phyloP scores from a whole-genome alignment of 129 eudicot genomes.

The Centrapalus pauciflorus region DNA sequence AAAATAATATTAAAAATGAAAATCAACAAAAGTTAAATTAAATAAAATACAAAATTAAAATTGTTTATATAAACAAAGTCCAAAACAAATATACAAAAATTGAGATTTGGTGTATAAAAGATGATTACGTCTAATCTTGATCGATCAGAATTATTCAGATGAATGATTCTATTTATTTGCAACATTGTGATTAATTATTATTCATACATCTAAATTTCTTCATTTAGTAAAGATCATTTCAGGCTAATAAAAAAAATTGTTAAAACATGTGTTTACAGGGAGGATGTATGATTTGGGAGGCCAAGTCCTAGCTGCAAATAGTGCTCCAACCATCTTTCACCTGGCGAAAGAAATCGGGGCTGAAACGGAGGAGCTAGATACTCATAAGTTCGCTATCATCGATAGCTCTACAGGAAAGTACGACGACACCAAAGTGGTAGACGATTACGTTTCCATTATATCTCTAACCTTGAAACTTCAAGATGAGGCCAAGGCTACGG shows the following conservation, averaged over 20 bases:
- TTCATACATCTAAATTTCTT: too few species aligned
- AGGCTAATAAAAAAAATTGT: not conserved
- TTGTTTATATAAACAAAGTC: too few species aligned
- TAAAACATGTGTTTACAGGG: conserved; percentile 22
- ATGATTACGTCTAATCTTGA: too few species aligned
- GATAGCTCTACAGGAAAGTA: conserved; percentile 27
- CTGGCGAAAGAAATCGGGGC: conserved; percentile 36
- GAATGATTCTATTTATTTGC: too few species aligned
- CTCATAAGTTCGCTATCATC: conserved; percentile 35
- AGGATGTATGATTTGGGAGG: conserved; percentile 45
- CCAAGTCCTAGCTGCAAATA: conserved; percentile 44
- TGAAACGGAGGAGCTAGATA: conserved; percentile 31
- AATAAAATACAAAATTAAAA: too few species aligned
- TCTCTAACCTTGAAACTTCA: conserved; percentile 41
- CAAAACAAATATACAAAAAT: too few species aligned
- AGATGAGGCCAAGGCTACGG: conserved; percentile 33
- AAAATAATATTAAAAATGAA: too few species aligned
- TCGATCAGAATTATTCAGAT: too few species aligned
- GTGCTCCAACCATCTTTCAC: conserved; percentile 49
- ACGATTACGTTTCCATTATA: conserved; percentile 39
- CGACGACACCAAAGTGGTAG: conserved; percentile 23
- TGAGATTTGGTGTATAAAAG: too few species aligned
- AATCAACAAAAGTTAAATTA: too few species aligned
- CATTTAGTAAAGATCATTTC: not conserved
- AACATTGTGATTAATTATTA: too few species aligned